Evolutionary conservation across 257 asterid species (phyloP).

Genomic region (Orobanche coerulescens): DNA sequence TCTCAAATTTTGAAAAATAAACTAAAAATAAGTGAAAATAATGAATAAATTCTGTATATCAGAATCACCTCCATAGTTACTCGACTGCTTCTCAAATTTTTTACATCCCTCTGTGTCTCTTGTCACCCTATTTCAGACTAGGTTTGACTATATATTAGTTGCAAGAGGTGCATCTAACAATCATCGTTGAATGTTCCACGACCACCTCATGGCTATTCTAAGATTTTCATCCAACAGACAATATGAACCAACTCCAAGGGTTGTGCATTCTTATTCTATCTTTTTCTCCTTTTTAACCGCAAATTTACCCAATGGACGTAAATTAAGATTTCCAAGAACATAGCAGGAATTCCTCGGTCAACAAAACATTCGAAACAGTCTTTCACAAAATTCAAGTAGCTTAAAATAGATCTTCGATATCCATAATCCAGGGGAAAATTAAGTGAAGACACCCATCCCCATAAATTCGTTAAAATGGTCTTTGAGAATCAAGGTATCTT

Average conservation of each 20-base stretch:
- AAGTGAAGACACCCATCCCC: background rate
- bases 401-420: background rate
- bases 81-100: background rate
- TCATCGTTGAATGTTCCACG: background rate
- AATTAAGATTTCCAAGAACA: background rate
- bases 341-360: background rate
- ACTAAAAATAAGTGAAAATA: background rate
- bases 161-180: slow-evolving; percentile 3
- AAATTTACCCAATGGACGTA: slow-evolving; percentile 1
- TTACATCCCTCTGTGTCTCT: background rate
- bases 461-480: background rate
- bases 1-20: background rate
- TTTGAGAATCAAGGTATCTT: background rate
- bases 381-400: background rate
- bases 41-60: slow-evolving; percentile 5
- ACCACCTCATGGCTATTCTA: background rate
- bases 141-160: slow-evolving; percentile 1
- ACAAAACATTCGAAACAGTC: background rate
- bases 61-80: slow-evolving; percentile 4
- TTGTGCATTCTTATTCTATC: background rate
- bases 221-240: background rate
- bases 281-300: background rate
- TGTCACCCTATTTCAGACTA: background rate
- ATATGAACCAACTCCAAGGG: slow-evolving; percentile 3
- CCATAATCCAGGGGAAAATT: background rate